Percentiles rank a stretch among this genome's conserved stretches.
Conservation (phyloP, 306 rosid species). For the Prunus campanulata region DNA sequence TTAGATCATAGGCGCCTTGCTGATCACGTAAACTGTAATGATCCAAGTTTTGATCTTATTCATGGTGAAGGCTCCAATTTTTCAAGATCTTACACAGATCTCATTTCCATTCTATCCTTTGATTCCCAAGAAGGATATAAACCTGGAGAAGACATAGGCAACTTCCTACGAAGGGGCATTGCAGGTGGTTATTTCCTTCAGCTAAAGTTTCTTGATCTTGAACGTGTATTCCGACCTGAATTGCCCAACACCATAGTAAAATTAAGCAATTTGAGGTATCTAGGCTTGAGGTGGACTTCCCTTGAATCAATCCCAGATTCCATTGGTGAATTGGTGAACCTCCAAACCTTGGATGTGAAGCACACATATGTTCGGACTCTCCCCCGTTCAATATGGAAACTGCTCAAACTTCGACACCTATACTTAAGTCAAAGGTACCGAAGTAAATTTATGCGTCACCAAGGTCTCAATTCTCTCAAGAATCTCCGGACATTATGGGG, state of each 20-base stretch:
- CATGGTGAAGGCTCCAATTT: conserved; percentile 7
- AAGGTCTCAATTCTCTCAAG: neutral
- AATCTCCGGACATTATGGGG: conserved; percentile 31
- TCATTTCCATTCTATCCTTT: conserved; percentile 20
- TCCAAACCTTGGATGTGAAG: conserved; percentile 40
- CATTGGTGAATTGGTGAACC: conserved; percentile 28
- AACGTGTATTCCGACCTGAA: conserved; percentile 35
- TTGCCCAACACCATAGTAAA: conserved; percentile 24
- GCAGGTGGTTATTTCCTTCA: neutral
- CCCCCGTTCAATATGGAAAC: conserved; percentile 35
- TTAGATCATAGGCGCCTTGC: neutral
- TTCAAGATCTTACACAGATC: neutral
- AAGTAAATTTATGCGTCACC: conserved; percentile 19
- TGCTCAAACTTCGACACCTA: conserved; percentile 26
- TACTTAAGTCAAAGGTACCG: conserved; percentile 21
- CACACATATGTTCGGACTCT: conserved; percentile 25
- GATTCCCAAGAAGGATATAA: conserved; percentile 31
- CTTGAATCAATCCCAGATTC: conserved; percentile 25
- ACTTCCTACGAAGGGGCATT: conserved; percentile 23
- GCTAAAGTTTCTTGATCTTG: conserved; percentile 22
- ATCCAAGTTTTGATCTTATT: neutral
- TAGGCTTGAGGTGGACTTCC: conserved; percentile 36
- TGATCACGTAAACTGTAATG: neutral
- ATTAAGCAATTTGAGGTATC: conserved; percentile 24
- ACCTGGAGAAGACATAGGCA: conserved; percentile 29